Evolutionary conservation across 306 rosid species (phyloP).

Genomic region (Rosa chinensis): DNA sequence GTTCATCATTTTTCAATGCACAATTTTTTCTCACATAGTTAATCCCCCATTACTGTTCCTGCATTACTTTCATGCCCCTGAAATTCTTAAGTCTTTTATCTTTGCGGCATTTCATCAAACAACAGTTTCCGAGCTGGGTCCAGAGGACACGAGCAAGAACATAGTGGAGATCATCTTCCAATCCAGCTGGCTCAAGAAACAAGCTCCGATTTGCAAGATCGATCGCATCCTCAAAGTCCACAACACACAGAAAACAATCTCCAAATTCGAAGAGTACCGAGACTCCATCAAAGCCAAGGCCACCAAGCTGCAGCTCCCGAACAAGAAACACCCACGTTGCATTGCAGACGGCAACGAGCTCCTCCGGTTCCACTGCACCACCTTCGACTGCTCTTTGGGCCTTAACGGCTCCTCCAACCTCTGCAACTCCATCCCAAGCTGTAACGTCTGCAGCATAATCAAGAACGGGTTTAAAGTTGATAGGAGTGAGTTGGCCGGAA

Average conservation of each 20-base stretch:
- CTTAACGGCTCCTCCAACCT: conserved; percentile 80
- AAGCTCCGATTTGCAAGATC: conserved; percentile 83
- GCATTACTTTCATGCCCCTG: background rate
- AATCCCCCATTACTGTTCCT: background rate
- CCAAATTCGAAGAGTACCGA: conserved; percentile 82
- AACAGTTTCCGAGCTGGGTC: conserved; percentile 83
- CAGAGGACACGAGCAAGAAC: conserved; percentile 98
- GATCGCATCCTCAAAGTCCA: conserved; percentile 90
- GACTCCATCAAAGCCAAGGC: conserved; percentile 85
- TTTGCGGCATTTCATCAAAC: background rate
- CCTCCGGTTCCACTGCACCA: conserved; percentile 86
- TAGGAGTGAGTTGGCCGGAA: conserved; percentile 22
- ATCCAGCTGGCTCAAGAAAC: conserved; percentile 94
- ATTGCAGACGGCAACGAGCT: conserved; percentile 95
- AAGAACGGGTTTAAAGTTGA: conserved; percentile 60
- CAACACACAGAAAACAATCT: conserved; percentile 73
- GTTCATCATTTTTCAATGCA: conserved; percentile 6
- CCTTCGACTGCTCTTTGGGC: conserved; percentile 75
- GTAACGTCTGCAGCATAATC: conserved; percentile 72
- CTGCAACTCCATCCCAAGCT: conserved; percentile 70
- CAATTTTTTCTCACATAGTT: background rate
- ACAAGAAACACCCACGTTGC: conserved; percentile 83
- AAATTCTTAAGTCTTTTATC: background rate
- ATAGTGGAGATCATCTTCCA: conserved; percentile 97
- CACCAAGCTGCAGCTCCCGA: conserved; percentile 49